Percentiles rank a stretch among this genome's conserved stretches.
phyloP scores from a whole-genome alignment of 1,284 basidiomycete genomes.

The Singerocomus inundabilis region DNA sequence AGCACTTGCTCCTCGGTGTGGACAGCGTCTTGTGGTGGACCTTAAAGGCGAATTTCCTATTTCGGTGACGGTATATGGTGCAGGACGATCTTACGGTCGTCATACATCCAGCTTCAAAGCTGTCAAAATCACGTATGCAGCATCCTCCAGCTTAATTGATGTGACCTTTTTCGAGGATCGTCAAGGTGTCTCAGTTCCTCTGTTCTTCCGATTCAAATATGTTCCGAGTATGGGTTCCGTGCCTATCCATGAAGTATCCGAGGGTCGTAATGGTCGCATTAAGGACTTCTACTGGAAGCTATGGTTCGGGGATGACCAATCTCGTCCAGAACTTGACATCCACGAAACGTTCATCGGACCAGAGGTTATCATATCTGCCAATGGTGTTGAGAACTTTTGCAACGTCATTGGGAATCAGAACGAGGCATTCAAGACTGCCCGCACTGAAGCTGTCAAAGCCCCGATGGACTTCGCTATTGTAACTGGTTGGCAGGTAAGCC shows the following conservation, averaged over 20 bases:
- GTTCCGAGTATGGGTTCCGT: constrained; percentile 87
- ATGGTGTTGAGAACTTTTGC: constrained; percentile 87
- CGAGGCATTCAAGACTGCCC: constrained; percentile 82
- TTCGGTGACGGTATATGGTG: constrained; percentile 69
- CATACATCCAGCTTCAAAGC: constrained; percentile 83
- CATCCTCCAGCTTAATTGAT: constrained; percentile 59
- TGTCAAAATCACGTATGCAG: constrained; percentile 69
- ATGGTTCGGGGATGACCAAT: constrained; percentile 88
- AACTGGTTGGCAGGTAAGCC: constrained; percentile 89
- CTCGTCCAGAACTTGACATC: constrained; percentile 73
- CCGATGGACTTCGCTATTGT: constrained; percentile 99
- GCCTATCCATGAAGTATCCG: constrained; percentile 89
- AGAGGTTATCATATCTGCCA: constrained; percentile 75
- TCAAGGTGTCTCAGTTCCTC: constrained; percentile 72
- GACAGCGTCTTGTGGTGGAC: constrained; percentile 74
- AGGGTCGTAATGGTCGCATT: constrained; percentile 87
- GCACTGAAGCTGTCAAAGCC: constrained; percentile 71
- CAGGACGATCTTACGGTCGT: constrained; percentile 76
- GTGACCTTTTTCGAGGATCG: constrained; percentile 88
- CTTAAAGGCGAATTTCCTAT: constrained; percentile 46
- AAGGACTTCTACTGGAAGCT: constrained; percentile 97
- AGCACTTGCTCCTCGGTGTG: constrained; percentile 77
- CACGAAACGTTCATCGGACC: constrained; percentile 81
- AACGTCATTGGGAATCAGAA: constrained; percentile 91
- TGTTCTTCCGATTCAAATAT: constrained; percentile 83